Base-by-base conservation (phyloP, 1,139 yeast genomes). In the Candida glucosophila region DNA sequence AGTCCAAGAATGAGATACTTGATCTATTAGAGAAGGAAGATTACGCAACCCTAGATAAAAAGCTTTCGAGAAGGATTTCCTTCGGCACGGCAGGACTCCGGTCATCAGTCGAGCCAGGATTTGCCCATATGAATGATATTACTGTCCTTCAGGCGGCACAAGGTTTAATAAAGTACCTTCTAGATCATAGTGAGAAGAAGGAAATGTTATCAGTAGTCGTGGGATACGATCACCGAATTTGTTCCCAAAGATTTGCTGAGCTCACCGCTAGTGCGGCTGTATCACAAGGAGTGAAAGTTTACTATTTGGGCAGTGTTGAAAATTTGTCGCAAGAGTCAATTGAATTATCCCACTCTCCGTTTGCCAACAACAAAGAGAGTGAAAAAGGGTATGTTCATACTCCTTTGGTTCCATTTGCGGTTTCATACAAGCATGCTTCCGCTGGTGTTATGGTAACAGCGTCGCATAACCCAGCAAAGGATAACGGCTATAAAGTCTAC, bases 401-500 rank as follows among this genome's bases (percentile, higher is more conserved):
- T 0, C 98, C 98, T 1, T 52, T 85, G 49, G 97, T 90, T 2
- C 97, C 98, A 2, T 88, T 81, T 52, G 75, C 82, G 0, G 78
- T 90, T 15, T 83, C 80, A 37, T 45, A 59, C 20, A 64, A 58
- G 31, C 40, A 55, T 0, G 86, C 95, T 0, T 58, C 77, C 0
- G 85, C 77, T 26, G 98, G 97, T 18, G 81, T 90, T 2, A 90
- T 90, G 97, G 74, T 90, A 24, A 90, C 98, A 0, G 97, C 98
- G 1, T 82, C 95, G 28, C 98, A 90, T 51, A 90, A 90, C 44
- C 97, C 97, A 0, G 92, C 90, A 9, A 62, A 66, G 36, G 97
- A 88, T 47, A 90, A 90, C 44, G 98, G 98, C 0, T 90, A 85
- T 55, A 90, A 90, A 46, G 97, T 90, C 1, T 88, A 90, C 56